Evolutionary conservation across 352 stramenopile species (phyloP), one percentile per base, ranked within the genome.

Genomic region (Pythium rhizo-oryzae): DNA sequence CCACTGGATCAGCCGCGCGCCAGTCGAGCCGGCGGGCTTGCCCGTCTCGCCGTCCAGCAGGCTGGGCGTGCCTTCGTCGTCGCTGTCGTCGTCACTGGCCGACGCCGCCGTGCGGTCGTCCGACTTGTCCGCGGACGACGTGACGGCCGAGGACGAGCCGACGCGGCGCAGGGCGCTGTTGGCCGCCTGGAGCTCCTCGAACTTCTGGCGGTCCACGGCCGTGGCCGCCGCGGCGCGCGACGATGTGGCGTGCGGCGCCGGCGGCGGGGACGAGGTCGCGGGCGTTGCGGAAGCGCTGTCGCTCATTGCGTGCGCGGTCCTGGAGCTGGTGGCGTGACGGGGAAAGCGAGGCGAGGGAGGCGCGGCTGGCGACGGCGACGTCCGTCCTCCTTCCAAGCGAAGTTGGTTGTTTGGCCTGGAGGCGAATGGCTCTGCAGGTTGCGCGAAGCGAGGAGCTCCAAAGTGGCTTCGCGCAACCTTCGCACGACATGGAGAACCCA

Each of bases 1-100:
- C 88, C 88, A 96, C 51, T 84, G 71, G 53, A 93, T 84, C 19
- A 96, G 75, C 55, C 91, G 82, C 39, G 74, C 80, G 13, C 86
- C 82, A 16, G 88, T 79, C 3, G 75, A 79, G 58, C 90, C 85
- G 23, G 72, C 60, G 8, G 56, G 61, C 25, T 67, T 59, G 52
- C 56, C 69, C 6, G 53, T 69, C 46, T 67, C 69, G 8, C 53
- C 69, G 13, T 68, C 62, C 23, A 73, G 30, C 28, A 73, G 59
- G 37, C 59, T 69, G n/a, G 53, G 59, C 30, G 67, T 61, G 8
- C 21, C 39, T 13, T 68, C 58, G 41, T 64, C 63, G 46, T 67
- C 65, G n/a, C 64, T 59, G 5, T 58, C 50, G 52, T 62, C 50
- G 52, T 62, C 50, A 43, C 44, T 28, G 8, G 62, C 21, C 18